Evolutionary conservation across 768 basidiomycete genomes (phyloP), one percentile per base, ranked within the genome.

Genomic region (Scleroderma citrinum): DNA sequence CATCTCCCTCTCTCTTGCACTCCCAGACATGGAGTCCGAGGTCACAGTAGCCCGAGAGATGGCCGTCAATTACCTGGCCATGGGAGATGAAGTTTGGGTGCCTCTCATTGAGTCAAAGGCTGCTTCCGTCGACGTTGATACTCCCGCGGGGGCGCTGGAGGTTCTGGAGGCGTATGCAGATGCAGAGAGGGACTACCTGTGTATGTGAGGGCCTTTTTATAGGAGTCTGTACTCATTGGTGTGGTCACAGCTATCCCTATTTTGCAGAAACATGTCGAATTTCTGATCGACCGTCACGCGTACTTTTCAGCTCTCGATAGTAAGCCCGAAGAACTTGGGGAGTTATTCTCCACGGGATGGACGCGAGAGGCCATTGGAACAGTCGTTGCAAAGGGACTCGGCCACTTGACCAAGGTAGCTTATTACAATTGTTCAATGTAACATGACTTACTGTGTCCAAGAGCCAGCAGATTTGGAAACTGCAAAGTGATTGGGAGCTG

Each of bases 121-220:
- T 42, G 61, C 69, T n/a, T 57, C 70, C 1, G 71, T 74, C 2
- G 70, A 85, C 54, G 47, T 84, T 19, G 70, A 80, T n/a, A 76
- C 76, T 2, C 61, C 67, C 16, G 70, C 75, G 40, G 80, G 77
- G 7, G 68, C 79, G 19, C 56, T 76, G 38, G 80, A 81, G 39
- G 59, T 91, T 35, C 64, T 89, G 50, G 71, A 74, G 14, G 57
- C 86, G 34, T 92, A 83, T 62, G 67, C 71, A 34, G 75, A 75
- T 31, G 89, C 91, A 19, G 85, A 85, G 57, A 67, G 62, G 10
- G 91, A 92, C 58, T 92, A 91, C 64, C 63, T 92, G 31, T 92
- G 91, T 92, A 64, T 59, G 88, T 75, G 26, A 39, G 44, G 44
- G 38, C 44, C n/a, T 39, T 44, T 34, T 31, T 12, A 21, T 30